Conservation (phyloP, 2,329 filamentous ascomycete genomes). For the Botrytis fragariae region DNA sequence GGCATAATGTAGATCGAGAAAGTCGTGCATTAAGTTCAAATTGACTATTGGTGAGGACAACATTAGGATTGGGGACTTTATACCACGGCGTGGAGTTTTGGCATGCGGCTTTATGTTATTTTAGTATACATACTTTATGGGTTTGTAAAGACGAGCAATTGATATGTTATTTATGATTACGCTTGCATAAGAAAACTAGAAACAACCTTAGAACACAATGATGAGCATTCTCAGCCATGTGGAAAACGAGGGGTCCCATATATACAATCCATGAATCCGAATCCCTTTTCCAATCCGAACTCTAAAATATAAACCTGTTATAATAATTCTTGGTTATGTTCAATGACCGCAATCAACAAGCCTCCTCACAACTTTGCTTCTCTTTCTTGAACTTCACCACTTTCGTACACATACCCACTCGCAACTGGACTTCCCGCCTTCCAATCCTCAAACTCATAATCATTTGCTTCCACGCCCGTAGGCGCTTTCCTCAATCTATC, state of each 20-base stretch:
- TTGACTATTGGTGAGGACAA: neutral
- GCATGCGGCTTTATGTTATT: neutral
- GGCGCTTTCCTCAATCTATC: conserved; percentile 54
- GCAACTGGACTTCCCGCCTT: conserved; percentile 51
- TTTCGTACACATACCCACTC: conserved; percentile 59
- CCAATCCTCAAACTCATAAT: conserved; percentile 26
- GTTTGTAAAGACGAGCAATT: neutral
- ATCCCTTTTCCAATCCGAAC: neutral
- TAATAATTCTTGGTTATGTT: neutral
- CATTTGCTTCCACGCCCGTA: neutral
- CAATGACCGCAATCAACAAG: neutral
- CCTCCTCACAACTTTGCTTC: conserved; percentile 35
- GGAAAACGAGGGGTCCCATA: neutral
- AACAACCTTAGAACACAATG: neutral
- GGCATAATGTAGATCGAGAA: neutral
- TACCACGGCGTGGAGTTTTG: conserved; percentile 23
- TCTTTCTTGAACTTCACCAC: conserved; percentile 37
- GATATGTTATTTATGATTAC: neutral
- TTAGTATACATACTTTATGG: neutral
- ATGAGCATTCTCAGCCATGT: neutral
- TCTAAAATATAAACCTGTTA: neutral
- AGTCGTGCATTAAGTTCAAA: neutral
- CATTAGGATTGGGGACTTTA: conserved; percentile 16
- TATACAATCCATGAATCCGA: neutral
- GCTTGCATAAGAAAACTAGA: neutral